phyloP scores from a whole-genome alignment of 2,329 filamentous ascomycete genomes.

The Aspergillus tubingensis region DNA sequence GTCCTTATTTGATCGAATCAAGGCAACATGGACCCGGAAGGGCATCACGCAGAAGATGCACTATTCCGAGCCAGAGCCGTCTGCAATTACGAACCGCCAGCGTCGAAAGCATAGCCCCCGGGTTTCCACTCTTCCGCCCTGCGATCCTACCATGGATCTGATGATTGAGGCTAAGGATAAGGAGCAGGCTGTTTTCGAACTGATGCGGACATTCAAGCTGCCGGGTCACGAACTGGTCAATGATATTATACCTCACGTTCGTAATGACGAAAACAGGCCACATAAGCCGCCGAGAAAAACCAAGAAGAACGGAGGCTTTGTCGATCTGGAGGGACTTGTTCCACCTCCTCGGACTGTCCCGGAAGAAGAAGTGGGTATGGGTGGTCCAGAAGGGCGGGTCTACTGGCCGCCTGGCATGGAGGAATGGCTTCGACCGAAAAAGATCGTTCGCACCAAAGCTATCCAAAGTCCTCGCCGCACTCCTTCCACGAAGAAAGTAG shows the following conservation, averaged over 20 bases:
- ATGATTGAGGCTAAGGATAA: conserved; percentile 99
- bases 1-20: conserved; percentile 72
- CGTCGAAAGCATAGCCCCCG: conserved; percentile 82
- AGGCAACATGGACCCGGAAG: conserved; percentile 80
- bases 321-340: conserved; percentile 46
- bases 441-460: conserved; percentile 41
- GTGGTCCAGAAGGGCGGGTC: conserved; percentile 75
- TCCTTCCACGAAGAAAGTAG: conserved; percentile 20
- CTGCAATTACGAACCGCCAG: conserved; percentile 75
- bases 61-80: conserved; percentile 77
- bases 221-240: conserved; percentile 76
- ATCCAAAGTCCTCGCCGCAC: conserved; percentile 23
- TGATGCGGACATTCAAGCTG: conserved; percentile 85
- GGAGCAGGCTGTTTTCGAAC: conserved; percentile 91
- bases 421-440: conserved; percentile 85
- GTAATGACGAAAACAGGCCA: conserved; percentile 71
- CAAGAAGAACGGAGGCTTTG: conserved; percentile 47
- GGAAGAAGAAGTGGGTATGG: conserved; percentile 78
- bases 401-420: conserved; percentile 92
- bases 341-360: conserved; percentile 53
- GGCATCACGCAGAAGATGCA: conserved; percentile 94
- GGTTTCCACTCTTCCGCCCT: conserved; percentile 78
- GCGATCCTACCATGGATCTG: conserved; percentile 80
- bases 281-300: conserved; percentile 51
- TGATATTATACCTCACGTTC: conserved; percentile 74